phyloP scores from a whole-genome alignment of 2,329 filamentous ascomycete species.

The Fonsecaea nubica region DNA sequence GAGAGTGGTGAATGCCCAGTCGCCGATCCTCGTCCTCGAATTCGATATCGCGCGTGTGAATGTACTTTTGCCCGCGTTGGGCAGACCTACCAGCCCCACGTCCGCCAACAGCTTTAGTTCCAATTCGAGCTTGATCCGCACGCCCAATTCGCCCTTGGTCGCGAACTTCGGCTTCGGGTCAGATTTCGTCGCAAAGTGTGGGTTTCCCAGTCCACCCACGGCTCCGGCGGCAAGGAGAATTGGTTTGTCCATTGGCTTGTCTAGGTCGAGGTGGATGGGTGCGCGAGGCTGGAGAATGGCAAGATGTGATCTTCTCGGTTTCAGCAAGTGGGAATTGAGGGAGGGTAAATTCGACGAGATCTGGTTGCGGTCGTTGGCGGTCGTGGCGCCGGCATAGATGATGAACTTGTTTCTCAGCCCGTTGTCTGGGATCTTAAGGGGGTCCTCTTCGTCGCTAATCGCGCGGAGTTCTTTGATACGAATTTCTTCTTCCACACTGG shows the following conservation, averaged over 20 bases:
- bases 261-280: slow-evolving; percentile 76
- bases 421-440: slow-evolving; percentile 42
- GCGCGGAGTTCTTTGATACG: slow-evolving; percentile 42
- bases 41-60: slow-evolving; percentile 85
- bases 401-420: slow-evolving; percentile 72
- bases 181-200: slow-evolving; percentile 84
- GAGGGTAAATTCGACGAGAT: slow-evolving; percentile 45
- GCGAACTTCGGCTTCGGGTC: slow-evolving; percentile 82
- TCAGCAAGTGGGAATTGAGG: slow-evolving; percentile 40
- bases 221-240: slow-evolving; percentile 87
- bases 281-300: slow-evolving; percentile 72
- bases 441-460: slow-evolving; percentile 51
- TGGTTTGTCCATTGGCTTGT: slow-evolving; percentile 78
- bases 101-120: slow-evolving; percentile 96
- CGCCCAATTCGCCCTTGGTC: slow-evolving; percentile 80
- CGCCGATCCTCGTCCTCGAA: slow-evolving; percentile 84
- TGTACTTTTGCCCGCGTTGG: slow-evolving; percentile 96
- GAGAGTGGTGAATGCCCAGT: slow-evolving; percentile 96
- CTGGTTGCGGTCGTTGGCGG: slow-evolving; percentile 29
- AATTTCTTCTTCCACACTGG: slow-evolving; percentile 70
- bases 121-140: slow-evolving; percentile 79
- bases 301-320: slow-evolving; percentile 62
- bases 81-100: slow-evolving; percentile 90
- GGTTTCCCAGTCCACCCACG: slow-evolving; percentile 88
- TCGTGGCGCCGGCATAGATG: slow-evolving; percentile 75